Evolutionary conservation across 73 alveolate species (phyloP), one percentile per base, ranked within the genome.

Genomic region (Loxodes magnus): DNA sequence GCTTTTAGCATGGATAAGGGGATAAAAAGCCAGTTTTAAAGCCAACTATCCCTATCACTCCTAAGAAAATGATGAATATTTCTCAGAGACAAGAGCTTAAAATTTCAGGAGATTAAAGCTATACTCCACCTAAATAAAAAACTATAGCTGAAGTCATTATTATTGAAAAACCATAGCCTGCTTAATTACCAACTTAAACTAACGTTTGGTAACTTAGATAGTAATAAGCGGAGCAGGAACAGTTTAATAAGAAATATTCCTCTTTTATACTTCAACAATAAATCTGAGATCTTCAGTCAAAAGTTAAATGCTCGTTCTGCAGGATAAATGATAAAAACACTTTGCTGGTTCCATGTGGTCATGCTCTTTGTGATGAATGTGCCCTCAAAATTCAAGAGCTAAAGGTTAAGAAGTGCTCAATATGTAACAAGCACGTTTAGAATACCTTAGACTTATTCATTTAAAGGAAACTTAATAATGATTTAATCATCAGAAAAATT

Each of bases 281-380:
- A 22, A 46, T 46, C 7, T 37, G 27, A 24, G 59, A 46, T 12
- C 39, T 46, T 0, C 27, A 46, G n/a, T 12, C 17, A 41, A 46
- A 46, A 46, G 27, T 41, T 21, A 17, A 25, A 21, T 46, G 59
- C 59, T 46, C 59, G n/a, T 25, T 46, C 27, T 46, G 59, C 59
- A 25, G n/a, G 2, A 24, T 46, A 12, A 46, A 46, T 10, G 59
- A 46, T 12, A 46, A 46, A 46, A 19, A 46, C 26, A 24, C 26
- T 5, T 37, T 41, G n/a, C 39, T 46, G 0, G 34, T 46, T 10
- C 59, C 59, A 25, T 46, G 59, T 46, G 59, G 59, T 1, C 59
- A 46, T 46, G 10, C 27, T 7, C 27, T 46, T 46, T 46, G 59
- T 19, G n/a, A 15, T 16, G 26, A 17, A 24, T 46, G 59, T 2